Conservation (phyloP, 768 basidiomycete genomes). For the Naganishia vaughanmartiniae region DNA sequence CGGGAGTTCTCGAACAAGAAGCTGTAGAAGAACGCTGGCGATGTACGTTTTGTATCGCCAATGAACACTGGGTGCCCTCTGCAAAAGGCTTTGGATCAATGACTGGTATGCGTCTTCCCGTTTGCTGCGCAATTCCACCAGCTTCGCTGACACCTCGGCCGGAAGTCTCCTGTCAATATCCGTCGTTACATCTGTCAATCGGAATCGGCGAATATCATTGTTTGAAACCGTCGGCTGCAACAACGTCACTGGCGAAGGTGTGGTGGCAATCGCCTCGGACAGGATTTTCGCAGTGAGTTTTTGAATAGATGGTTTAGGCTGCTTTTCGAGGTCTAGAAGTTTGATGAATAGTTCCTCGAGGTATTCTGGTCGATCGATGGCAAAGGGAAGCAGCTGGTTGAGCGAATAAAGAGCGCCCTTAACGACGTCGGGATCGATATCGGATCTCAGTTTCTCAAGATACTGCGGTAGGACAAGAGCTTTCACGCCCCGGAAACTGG, state of each 20-base stretch:
- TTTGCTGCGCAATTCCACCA: slow-evolving; percentile 6
- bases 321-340: slow-evolving; percentile 15
- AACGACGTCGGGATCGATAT: slow-evolving; percentile 81
- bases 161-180: slow-evolving; percentile 7
- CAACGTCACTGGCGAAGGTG: slow-evolving; percentile 8
- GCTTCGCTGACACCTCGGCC: background rate
- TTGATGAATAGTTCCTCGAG: slow-evolving; percentile 11
- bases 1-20: slow-evolving; percentile 41
- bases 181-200: background rate
- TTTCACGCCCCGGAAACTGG: slow-evolving; percentile 52
- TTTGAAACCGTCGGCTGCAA: background rate
- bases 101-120: slow-evolving; percentile 16
- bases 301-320: slow-evolving; percentile 17
- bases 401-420: slow-evolving; percentile 84
- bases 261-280: slow-evolving; percentile 10
- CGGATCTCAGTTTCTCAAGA: slow-evolving; percentile 57
- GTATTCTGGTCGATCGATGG: slow-evolving; percentile 25
- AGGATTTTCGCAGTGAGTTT: slow-evolving; percentile 7
- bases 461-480: slow-evolving; percentile 51
- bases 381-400: slow-evolving; percentile 58
- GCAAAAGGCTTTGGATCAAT: slow-evolving; percentile 3
- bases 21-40: slow-evolving; percentile 11
- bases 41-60: slow-evolving; percentile 20
- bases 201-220: slow-evolving; percentile 6
- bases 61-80: slow-evolving; percentile 13